phyloP scores from a whole-genome alignment of 208 protist genomes.

The Crithidia thermophila region DNA sequence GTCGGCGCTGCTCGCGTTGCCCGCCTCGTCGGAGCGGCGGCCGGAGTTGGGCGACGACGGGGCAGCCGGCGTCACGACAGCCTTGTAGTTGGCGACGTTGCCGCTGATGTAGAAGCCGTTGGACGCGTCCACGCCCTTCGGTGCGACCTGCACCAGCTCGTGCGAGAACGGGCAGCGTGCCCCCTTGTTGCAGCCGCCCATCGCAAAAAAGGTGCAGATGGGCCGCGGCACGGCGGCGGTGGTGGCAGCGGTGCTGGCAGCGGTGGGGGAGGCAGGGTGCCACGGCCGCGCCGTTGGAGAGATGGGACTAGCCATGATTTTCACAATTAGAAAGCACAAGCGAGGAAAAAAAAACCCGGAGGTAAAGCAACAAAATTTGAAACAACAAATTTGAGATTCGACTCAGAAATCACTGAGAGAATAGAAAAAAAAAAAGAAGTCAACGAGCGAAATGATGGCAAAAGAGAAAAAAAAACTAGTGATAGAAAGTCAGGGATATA shows the following conservation, averaged over 20 bases:
- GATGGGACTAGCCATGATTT: background rate
- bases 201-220: constrained; percentile 60
- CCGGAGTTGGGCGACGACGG: constrained; percentile 18
- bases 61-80: background rate
- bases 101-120: constrained; percentile 52
- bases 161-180: constrained; percentile 42
- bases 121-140: constrained; percentile 43
- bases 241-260: too few relatives aligned
- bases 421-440: background rate
- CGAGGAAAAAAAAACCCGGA: background rate
- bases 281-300: background rate
- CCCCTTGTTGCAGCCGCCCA: constrained; percentile 50
- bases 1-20: constrained; percentile 28
- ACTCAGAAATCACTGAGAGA: background rate
- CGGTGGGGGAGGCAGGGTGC: background rate
- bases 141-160: constrained; percentile 46
- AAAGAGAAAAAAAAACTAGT: background rate
- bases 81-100: constrained; percentile 49
- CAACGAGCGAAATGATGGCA: background rate
- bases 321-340: background rate
- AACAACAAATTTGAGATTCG: background rate
- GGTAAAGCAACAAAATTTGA: background rate
- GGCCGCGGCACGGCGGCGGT: constrained; percentile 10
- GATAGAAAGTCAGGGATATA: too few relatives aligned
- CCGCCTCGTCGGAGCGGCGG: constrained; percentile 17